Evolutionary conservation across 2,329 filamentous ascomycete species (phyloP), one percentile per base, ranked within the genome.

Genomic region (Dactylellina parvicollis): DNA sequence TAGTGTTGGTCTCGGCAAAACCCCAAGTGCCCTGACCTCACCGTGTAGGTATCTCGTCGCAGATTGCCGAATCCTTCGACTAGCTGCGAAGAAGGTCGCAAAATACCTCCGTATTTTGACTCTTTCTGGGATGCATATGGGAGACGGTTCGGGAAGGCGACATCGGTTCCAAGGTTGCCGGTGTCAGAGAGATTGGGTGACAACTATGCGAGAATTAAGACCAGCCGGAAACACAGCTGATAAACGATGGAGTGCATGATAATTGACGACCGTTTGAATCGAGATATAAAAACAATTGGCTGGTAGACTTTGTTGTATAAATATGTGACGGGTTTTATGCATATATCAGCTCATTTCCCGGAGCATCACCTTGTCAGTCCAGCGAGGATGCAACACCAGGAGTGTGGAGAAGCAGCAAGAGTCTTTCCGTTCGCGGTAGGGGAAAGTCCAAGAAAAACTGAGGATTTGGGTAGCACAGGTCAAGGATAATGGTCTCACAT

Each of bases 301-400:
- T 46, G 26, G 44, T 34, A 52, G 47, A 40, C 40, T 4, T 44
- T 28, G 16, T 8, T 50, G n/a, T 40, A 54, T 67, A 59, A 47
- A 52, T 49, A 49, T 55, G 60, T 56, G 52, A 52, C 52, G 38
- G 52, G 28, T 57, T 46, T 67, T 59, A 57, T 67, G 62, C 62
- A 66, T 67, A 67, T 59, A 57, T 57, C 42, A 67, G 62, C 62
- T 67, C 62, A 67, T 67, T 59, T 67, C 44, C 62, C 62, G 62
- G 62, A 18, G 42, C 62, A 57, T 57, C 44, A 52, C 52, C 49
- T 28, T 40, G 42, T 38, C 42, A 38, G n/a, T 10, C 12, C n/a
- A 61, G 44, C 40, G 38, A 59, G 38, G 38, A 59, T 59, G 42
- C 64, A 44, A 67, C 55, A 44, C 55, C 52, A 52, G 32, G 28